Base-by-base conservation (phyloP, 2,329 filamentous ascomycete genomes). In the Zymoseptoria brevis region DNA sequence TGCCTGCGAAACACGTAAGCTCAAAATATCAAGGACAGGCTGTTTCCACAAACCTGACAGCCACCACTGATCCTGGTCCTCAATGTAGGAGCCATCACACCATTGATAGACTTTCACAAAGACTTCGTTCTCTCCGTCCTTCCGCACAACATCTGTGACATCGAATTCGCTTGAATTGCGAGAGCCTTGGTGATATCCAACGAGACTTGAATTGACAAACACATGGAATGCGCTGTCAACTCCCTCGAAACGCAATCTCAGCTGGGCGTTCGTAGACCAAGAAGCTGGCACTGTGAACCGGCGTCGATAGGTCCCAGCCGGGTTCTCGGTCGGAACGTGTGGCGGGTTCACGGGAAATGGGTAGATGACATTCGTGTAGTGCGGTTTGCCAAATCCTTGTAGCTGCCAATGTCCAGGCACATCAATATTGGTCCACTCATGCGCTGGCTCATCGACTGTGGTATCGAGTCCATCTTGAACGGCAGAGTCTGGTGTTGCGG, bases 331-430 rank as follows among this genome's bases (percentile, higher is more conserved):
- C 57, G 85, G 82, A 1, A 85, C 79, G 60, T 81, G 74, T 0
- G 86, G 86, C 24, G 86, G 86, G 60, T 81, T 80, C 1, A 85
- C 82, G 0, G 84, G 85, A 59, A 88, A 83, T 0, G 84, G 86
- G 60, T 80, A 88, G 55, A 82, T 77, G 24, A 85, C 78, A 63
- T 88, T 88, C 11, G 85, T 87, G 68, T 88, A 88, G 63, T 85
- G 83, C 0, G 86, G 86, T 58, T 76, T n/a, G 16, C 85, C 85
- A 66, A 84, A 82, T n/a, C 86, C 86, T 70, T 88, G 83, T 3
- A 87, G 74, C 71, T 88, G 86, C 86, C 86, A 89, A 67, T 85
- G 83, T 2, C 83, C 83, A 0, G 86, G 86, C 0, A 89, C 86
- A 9, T 79, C 67, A 45, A 87, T 83, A 45, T 80, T 74, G 19